phyloP scores from a whole-genome alignment of 2,329 filamentous ascomycete species.

The Fusarium clavum region DNA sequence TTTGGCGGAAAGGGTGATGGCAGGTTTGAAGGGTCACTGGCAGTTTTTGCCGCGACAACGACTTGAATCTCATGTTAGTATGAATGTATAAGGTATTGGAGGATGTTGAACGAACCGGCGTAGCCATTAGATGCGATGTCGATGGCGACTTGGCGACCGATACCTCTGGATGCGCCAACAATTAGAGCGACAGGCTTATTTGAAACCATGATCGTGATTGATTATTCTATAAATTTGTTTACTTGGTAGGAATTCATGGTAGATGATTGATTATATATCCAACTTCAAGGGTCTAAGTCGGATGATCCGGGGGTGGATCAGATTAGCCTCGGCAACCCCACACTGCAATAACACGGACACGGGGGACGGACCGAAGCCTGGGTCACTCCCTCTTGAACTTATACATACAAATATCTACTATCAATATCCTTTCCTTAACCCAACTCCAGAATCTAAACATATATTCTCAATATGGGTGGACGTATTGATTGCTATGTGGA shows the following conservation, averaged over 20 bases:
- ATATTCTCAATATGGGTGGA: constrained; percentile 60
- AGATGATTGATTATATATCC: constrained; percentile 6
- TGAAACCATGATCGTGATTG: constrained; percentile 27
- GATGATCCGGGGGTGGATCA: constrained; percentile 10
- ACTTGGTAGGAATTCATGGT: not conserved
- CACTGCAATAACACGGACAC: constrained; percentile 5
- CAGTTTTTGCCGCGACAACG: constrained; percentile 81
- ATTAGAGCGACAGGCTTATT: constrained; percentile 73
- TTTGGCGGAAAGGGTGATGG: constrained; percentile 75
- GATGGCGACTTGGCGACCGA: constrained; percentile 83
- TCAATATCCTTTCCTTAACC: not conserved
- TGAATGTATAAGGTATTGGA: not conserved
- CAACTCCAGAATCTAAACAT: not conserved
- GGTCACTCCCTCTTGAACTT: not conserved
- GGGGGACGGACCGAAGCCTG: not conserved
- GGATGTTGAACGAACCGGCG: constrained; percentile 61
- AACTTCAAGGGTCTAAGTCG: not conserved
- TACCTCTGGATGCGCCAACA: constrained; percentile 81
- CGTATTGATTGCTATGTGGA: constrained; percentile 76
- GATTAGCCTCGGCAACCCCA: constrained; percentile 28
- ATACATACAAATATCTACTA: not conserved
- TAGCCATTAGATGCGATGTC: constrained; percentile 79
- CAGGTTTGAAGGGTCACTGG: constrained; percentile 68
- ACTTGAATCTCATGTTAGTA: constrained; percentile 55
- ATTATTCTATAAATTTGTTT: not conserved